Conservation (phyloP, 1,139 yeast species). For the Taiozyma onychis region DNA sequence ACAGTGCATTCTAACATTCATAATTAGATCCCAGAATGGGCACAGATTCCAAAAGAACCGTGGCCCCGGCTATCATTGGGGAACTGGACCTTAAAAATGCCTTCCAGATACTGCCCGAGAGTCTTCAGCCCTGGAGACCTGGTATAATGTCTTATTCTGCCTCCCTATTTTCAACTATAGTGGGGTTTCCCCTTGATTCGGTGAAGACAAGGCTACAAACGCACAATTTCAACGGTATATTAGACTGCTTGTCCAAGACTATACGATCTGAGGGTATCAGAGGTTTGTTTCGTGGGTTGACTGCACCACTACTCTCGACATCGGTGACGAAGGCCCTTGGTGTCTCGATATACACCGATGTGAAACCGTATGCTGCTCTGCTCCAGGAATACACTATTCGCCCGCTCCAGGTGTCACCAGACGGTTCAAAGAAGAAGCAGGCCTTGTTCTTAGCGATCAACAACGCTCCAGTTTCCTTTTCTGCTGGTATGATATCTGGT, state of each 20-base stretch:
- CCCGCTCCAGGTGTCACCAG: slow-evolving; percentile 11
- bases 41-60: background rate
- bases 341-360: slow-evolving; percentile 57
- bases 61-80: slow-evolving; percentile 34
- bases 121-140: slow-evolving; percentile 49
- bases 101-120: slow-evolving; percentile 43
- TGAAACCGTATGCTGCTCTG: slow-evolving; percentile 45
- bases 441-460: slow-evolving; percentile 30
- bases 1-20: background rate
- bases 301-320: slow-evolving; percentile 65
- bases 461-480: slow-evolving; percentile 61
- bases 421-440: slow-evolving; percentile 4
- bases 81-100: slow-evolving; percentile 28
- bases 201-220: slow-evolving; percentile 84
- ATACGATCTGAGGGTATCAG: slow-evolving; percentile 54
- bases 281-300: slow-evolving; percentile 74
- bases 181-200: slow-evolving; percentile 84
- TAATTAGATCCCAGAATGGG: background rate
- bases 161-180: slow-evolving; percentile 58
- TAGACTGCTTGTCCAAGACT: slow-evolving; percentile 56
- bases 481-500: slow-evolving; percentile 67
- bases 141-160: slow-evolving; percentile 59
- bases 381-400: slow-evolving; percentile 15
- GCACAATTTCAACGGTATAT: slow-evolving; percentile 52
- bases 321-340: slow-evolving; percentile 62